Base-by-base conservation (phyloP, 768 basidiomycete genomes). In the Trametes cingulata region DNA sequence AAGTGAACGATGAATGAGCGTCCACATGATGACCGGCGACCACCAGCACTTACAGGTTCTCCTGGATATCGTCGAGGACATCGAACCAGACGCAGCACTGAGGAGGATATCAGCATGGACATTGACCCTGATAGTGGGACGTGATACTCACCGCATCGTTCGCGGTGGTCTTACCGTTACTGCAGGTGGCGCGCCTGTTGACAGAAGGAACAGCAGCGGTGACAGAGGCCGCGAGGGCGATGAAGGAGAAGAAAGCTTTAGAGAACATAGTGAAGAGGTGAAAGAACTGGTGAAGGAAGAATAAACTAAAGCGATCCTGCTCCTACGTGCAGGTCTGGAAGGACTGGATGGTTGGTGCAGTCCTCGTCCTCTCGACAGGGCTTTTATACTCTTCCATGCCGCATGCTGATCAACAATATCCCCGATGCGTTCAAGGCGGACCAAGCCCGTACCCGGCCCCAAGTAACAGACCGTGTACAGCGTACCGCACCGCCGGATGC, bases 21-120 rank as follows among this genome's bases (percentile, higher is more conserved):
- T 19, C 4, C 10, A 20, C 8, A 12, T 15, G 1, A 5, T 12
- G 9, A 27, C 29, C 19, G 24, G 6, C 9, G 20, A 14, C 12
- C 15, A 14, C 2, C 6, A 10, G 25, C 8, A n/a, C 61, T 19
- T 43, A 58, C 61, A 62, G 56, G 56, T 58, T 58, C 19, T 29
- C 35, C 20, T 62, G 61, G 22, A 62, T 62, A 40, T 62, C 61
- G 29, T 62, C 61, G 33, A 62, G 52, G 46, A 62, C 61, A 48
- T 62, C 56, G 33, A 62, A 62, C 61, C 61, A 62, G n/a, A 58
- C 57, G 24, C 56, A 58, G 52, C 61, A 62, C 61, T 62, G 33
- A 9, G 24, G 10, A 13, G 8, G 27, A 33, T 20, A 17, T 56
- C 17, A 49, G n/a, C n/a, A 22, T 2, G 8, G 6, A 36, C 8